These are phyloP conservation scores for Nigrospora sphaerica DNA, from an alignment of 2,329 filamentous ascomycete genomes.

Conservation along the genomic window DNA sequence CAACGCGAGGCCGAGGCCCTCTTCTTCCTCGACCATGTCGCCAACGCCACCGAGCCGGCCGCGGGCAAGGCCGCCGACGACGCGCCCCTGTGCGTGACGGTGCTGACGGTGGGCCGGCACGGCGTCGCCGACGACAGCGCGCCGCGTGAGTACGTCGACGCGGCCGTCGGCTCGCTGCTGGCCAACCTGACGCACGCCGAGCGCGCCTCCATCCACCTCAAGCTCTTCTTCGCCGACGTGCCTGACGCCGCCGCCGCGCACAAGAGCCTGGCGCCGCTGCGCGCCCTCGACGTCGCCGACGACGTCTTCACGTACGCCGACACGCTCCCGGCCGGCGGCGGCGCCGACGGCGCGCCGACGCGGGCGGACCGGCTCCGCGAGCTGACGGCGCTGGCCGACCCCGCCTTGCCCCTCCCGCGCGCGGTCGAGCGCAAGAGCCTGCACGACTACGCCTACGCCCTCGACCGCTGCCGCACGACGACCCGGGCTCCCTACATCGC, in stretches of 20 bases:
- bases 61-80: constrained; percentile 14
- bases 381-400: constrained; percentile 12
- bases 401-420: constrained; percentile 12
- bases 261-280: constrained; percentile 14
- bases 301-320: constrained; percentile 18
- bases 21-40: constrained; percentile 14
- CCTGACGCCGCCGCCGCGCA: constrained; percentile 17
- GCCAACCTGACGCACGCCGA: constrained; percentile 21
- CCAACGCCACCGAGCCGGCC: constrained; percentile 9
- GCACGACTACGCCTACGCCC: constrained; percentile 21
- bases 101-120: constrained; percentile 18
- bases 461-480: constrained; percentile 16
- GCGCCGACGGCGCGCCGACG: not conserved
- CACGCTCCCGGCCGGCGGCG: constrained; percentile 7
- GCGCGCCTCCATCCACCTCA: constrained; percentile 16
- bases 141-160: not conserved
- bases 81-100: constrained; percentile 19
- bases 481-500: constrained; percentile 22
- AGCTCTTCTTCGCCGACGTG: constrained; percentile 23
- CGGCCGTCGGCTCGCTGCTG: constrained; percentile 15
- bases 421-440: constrained; percentile 19
- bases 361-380: constrained; percentile 9
- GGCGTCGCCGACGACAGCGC: constrained; percentile 4
- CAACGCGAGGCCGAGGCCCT: constrained; percentile 19
- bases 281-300: constrained; percentile 13